Evolutionary conservation across 148 eudicot genomes (phyloP).

Genomic region (Diospyros lotus): DNA sequence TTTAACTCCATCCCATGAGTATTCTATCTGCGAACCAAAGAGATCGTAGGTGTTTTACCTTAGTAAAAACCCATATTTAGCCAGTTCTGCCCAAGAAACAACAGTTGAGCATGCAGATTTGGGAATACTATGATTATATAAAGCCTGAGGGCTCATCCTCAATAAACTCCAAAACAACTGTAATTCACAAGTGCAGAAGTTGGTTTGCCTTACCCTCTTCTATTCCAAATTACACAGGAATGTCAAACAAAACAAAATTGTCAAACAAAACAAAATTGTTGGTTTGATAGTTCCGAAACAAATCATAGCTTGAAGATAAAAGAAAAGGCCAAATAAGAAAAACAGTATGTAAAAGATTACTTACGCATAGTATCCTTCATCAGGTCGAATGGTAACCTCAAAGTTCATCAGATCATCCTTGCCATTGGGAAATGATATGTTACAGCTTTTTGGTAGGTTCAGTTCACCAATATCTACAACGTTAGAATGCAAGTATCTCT

Average conservation of each 20-base stretch:
- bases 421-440: conserved; percentile 60
- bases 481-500: background rate
- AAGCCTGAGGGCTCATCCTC: too few relatives aligned
- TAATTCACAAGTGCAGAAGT: too few relatives aligned
- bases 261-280: background rate
- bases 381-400: conserved; percentile 80
- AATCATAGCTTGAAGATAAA: too few relatives aligned
- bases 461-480: conserved; percentile 67
- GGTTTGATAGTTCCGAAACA: background rate
- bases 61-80: too few relatives aligned
- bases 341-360: conserved; percentile 12
- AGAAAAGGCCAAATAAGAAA: background rate
- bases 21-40: too few relatives aligned
- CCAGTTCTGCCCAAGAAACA: too few relatives aligned
- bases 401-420: conserved; percentile 79
- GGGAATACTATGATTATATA: too few relatives aligned
- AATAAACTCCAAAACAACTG: too few relatives aligned
- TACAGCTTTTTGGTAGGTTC: conserved; percentile 67
- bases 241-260: background rate
- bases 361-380: conserved; percentile 83
- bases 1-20: too few relatives aligned
- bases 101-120: too few relatives aligned
- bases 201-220: too few relatives aligned
- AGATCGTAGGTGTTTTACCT: too few relatives aligned
- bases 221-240: background rate